phyloP scores from a whole-genome alignment of 192 early-diverging fungal species.

The Haplosporangium gracile region DNA sequence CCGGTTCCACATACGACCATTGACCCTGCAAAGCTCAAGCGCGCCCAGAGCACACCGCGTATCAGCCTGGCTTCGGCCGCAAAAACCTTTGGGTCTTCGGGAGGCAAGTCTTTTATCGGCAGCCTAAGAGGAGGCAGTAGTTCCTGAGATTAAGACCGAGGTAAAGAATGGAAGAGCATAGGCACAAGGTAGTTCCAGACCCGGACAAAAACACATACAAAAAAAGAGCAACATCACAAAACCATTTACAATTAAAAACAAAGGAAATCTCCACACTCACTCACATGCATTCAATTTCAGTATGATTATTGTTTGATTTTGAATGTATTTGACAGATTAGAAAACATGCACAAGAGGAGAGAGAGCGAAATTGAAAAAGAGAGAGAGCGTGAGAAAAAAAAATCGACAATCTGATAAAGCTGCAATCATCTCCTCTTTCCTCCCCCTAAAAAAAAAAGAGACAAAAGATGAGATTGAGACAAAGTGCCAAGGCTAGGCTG shows the following conservation, averaged over 20 bases:
- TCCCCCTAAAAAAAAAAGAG: not conserved
- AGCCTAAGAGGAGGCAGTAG: conserved; percentile 32
- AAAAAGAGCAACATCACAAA: too few species aligned
- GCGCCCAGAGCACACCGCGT: conserved; percentile 46
- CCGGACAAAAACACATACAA: too few species aligned
- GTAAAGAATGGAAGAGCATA: too few species aligned
- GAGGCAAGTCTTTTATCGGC: conserved; percentile 49
- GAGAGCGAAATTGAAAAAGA: not conserved
- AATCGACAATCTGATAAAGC: not conserved
- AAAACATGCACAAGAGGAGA: not conserved
- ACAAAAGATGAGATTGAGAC: not conserved
- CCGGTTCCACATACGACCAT: conserved; percentile 37
- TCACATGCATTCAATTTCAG: too few species aligned
- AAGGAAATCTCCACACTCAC: too few species aligned
- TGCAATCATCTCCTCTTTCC: not conserved
- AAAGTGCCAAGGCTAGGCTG: not conserved
- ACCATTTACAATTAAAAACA: too few species aligned
- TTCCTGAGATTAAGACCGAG: conserved; percentile 5
- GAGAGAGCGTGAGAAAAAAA: not conserved
- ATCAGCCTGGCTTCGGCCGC: conserved; percentile 46
- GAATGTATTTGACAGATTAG: not conserved
- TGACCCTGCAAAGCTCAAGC: conserved; percentile 48
- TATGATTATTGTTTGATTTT: not conserved
- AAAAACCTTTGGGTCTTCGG: conserved; percentile 43
- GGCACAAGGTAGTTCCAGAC: too few species aligned